phyloP scores from a whole-genome alignment of 352 stramenopile species.

The Phytophthora parvispora region DNA sequence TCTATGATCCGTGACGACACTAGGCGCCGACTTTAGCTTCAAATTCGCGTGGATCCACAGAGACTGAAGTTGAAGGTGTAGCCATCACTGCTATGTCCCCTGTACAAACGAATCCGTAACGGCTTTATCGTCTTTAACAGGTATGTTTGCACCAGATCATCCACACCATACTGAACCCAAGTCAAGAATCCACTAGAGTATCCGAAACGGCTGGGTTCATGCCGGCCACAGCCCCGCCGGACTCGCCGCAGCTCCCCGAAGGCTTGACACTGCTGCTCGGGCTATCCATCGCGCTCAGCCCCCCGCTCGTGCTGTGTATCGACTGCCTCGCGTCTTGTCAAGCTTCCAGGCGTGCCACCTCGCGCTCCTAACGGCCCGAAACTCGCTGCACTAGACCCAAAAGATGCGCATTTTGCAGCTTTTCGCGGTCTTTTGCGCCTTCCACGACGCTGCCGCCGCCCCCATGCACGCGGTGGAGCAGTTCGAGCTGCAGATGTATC shows the following conservation, averaged over 20 bases:
- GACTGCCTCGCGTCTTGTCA: constrained; percentile 23
- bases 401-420: constrained; percentile 21
- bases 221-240: constrained; percentile 6
- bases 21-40: constrained; percentile 40
- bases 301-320: constrained; percentile 28
- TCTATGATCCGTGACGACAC: neutral
- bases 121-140: neutral
- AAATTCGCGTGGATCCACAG: constrained; percentile 28
- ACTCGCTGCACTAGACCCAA: neutral
- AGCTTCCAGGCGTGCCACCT: neutral
- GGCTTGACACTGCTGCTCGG: constrained; percentile 27
- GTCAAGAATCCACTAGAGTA: constrained; percentile 27
- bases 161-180: neutral
- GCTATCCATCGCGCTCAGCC: constrained; percentile 38
- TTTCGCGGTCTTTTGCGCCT: constrained; percentile 13
- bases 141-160: constrained; percentile 17
- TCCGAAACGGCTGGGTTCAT: constrained; percentile 24
- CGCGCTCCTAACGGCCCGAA: constrained; percentile 10
- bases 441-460: constrained; percentile 3
- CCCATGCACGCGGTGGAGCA: constrained; percentile 15
- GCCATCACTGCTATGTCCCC: constrained; percentile 8
- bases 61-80: constrained; percentile 10
- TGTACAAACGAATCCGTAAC: constrained; percentile 5
- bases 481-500: constrained; percentile 38
- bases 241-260: constrained; percentile 21